Conservation (phyloP, 2,329 filamentous ascomycete species). For the Botrytis paeoniae region DNA sequence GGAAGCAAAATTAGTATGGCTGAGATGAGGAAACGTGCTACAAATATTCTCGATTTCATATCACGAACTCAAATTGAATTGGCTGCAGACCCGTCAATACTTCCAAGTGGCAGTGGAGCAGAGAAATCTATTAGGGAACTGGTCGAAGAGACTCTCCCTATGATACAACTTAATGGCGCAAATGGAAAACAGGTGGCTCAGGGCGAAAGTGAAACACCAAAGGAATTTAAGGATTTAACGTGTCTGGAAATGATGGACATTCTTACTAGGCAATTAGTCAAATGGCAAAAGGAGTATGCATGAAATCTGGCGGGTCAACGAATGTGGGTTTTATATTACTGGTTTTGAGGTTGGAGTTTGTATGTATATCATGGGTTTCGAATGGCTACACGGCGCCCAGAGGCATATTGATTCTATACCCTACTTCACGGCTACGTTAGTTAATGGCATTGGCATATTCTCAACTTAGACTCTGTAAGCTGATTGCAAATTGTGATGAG, state of each 20-base stretch:
- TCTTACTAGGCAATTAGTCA: constrained; percentile 41
- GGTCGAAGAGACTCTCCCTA: constrained; percentile 36
- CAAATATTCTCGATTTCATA: constrained; percentile 86
- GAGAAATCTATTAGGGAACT: constrained; percentile 38
- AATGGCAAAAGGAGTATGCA: constrained; percentile 39
- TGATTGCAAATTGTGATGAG: neutral
- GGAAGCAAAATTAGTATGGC: constrained; percentile 72
- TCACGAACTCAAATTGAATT: constrained; percentile 84
- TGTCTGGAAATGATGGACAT: constrained; percentile 42
- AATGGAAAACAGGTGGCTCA: constrained; percentile 38
- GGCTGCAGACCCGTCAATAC: constrained; percentile 56
- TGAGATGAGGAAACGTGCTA: constrained; percentile 82
- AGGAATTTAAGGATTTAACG: constrained; percentile 70
- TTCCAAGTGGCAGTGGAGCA: constrained; percentile 41
- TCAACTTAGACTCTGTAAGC: neutral
- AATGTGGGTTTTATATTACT: neutral
- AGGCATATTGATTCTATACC: constrained; percentile 20
- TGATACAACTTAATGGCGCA: constrained; percentile 41
- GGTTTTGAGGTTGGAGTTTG: constrained; percentile 5
- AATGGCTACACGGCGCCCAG: constrained; percentile 17
- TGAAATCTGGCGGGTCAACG: constrained; percentile 19
- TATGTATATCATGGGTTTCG: constrained; percentile 20
- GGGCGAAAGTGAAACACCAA: constrained; percentile 34
- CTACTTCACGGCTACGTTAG: constrained; percentile 18
- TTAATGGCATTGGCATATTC: constrained; percentile 15